These are phyloP conservation scores for Fusarium nodosum DNA, from an alignment of 2,329 filamentous ascomycete species.

Conservation along the genomic window DNA sequence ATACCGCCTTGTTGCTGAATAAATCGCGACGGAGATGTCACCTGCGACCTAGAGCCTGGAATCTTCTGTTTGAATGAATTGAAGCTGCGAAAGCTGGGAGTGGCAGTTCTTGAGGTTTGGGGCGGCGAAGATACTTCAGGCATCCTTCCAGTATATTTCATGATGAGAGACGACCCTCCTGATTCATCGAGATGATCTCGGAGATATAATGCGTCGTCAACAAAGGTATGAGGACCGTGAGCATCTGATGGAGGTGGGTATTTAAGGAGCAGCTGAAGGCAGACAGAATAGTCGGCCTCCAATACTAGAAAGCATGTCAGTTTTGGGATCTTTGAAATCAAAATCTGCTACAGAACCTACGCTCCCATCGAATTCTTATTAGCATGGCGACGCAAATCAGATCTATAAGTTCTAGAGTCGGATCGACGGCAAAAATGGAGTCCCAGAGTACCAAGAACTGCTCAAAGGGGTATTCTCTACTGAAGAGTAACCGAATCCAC, in stretches of 20 bases:
- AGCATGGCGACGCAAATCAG: constrained; percentile 96
- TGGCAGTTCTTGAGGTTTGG: constrained; percentile 49
- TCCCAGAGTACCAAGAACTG: constrained; percentile 91
- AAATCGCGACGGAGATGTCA: constrained; percentile 63
- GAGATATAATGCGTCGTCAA: constrained; percentile 86
- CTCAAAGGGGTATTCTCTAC: constrained; percentile 91
- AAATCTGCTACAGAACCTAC: constrained; percentile 63
- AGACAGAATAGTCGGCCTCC: constrained; percentile 87
- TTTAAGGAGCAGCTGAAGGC: constrained; percentile 83
- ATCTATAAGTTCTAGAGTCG: constrained; percentile 84
- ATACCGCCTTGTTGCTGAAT: constrained; percentile 72
- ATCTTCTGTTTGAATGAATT: constrained; percentile 58
- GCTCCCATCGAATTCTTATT: constrained; percentile 88
- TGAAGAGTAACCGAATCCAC: constrained; percentile 94
- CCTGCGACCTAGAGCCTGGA: constrained; percentile 59
- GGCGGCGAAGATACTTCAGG: constrained; percentile 55
- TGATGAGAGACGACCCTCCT: constrained; percentile 75
- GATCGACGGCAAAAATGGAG: constrained; percentile 87
- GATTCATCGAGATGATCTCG: constrained; percentile 72
- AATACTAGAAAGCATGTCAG: constrained; percentile 70
- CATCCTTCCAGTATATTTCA: constrained; percentile 75
- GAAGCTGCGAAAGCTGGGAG: constrained; percentile 55
- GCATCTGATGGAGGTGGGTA: constrained; percentile 78
- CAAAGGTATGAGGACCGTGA: constrained; percentile 80
- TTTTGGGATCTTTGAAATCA: not conserved